Percentiles rank a stretch among this genome's conserved stretches.
Conservation (phyloP, 2,329 filamentous ascomycete species). For the Davidsoniella eucalypti region DNA sequence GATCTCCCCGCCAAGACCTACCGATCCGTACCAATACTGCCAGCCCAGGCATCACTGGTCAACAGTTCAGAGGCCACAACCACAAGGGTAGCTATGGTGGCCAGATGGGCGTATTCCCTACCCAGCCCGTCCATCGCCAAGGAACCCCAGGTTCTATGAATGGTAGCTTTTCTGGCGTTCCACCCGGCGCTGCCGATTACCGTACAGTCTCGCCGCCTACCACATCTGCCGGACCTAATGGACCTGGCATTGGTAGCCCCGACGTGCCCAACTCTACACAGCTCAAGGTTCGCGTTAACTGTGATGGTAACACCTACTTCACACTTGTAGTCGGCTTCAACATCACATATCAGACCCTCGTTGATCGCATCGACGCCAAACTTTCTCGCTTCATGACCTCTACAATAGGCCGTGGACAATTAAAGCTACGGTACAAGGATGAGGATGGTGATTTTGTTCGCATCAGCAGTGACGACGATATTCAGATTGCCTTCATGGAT, state of each 20-base stretch:
- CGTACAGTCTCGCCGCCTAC: slow-evolving; percentile 32
- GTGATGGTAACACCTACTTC: slow-evolving; percentile 69
- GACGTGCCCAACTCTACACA: slow-evolving; percentile 49
- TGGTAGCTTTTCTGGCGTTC: slow-evolving; percentile 17
- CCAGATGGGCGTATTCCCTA: slow-evolving; percentile 39
- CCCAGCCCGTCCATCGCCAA: slow-evolving; percentile 35
- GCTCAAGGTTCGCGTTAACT: slow-evolving; percentile 90
- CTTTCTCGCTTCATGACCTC: slow-evolving; percentile 71
- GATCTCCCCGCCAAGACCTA: slow-evolving; percentile 55
- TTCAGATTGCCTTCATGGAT: slow-evolving; percentile 87
- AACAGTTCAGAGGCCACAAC: slow-evolving; percentile 32
- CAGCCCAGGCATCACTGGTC: slow-evolving; percentile 51
- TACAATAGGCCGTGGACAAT: slow-evolving; percentile 64
- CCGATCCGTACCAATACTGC: slow-evolving; percentile 54
- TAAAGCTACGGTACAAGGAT: slow-evolving; percentile 81
- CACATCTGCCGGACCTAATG: not conserved
- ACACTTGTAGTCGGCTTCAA: slow-evolving; percentile 94
- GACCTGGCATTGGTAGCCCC: slow-evolving; percentile 23
- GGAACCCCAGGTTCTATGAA: slow-evolving; percentile 26
- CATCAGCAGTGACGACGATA: slow-evolving; percentile 90
- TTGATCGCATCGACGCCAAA: slow-evolving; percentile 92
- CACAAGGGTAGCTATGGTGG: slow-evolving; percentile 31
- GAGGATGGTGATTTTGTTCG: slow-evolving; percentile 86
- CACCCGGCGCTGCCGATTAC: slow-evolving; percentile 25
- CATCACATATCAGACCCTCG: slow-evolving; percentile 83